Evolutionary conservation across 2,329 filamentous ascomycete species (phyloP).

Genomic region (Exophiala phaeomuriformis): DNA sequence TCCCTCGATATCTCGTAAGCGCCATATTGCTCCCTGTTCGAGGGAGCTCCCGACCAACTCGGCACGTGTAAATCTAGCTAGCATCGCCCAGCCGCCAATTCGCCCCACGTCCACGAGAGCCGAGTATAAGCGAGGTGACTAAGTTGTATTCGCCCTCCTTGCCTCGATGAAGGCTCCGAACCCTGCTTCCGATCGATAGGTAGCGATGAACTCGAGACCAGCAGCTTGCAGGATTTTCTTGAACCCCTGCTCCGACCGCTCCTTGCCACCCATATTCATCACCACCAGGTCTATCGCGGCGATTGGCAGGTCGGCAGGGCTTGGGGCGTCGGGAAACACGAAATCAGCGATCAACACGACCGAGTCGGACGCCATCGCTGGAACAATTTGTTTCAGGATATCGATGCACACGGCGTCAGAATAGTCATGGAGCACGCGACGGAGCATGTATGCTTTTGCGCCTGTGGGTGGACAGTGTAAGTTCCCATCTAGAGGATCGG

Average conservation of each 20-base stretch:
- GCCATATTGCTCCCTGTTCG: too few relatives aligned
- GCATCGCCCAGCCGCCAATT: too few relatives aligned
- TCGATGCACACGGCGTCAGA: constrained; percentile 19
- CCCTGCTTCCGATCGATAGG: constrained; percentile 23
- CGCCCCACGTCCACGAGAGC: too few relatives aligned
- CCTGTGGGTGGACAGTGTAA: not conserved
- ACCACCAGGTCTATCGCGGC: constrained; percentile 28
- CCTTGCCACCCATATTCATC: constrained; percentile 28
- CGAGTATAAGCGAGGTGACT: too few relatives aligned
- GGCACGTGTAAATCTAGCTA: too few relatives aligned
- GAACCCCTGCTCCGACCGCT: constrained; percentile 28
- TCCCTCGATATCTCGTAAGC: too few relatives aligned
- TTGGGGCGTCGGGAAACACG: constrained; percentile 26
- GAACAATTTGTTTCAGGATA: constrained; percentile 26
- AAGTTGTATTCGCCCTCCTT: not conserved
- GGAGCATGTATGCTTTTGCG: constrained; percentile 31
- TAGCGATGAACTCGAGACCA: constrained; percentile 26
- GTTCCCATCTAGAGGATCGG: too few relatives aligned
- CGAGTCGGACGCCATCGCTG: constrained; percentile 24
- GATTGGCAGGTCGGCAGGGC: constrained; percentile 21
- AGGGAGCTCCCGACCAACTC: too few relatives aligned
- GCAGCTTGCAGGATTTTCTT: constrained; percentile 25
- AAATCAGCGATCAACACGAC: constrained; percentile 28
- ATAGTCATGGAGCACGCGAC: constrained; percentile 32
- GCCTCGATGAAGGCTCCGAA: constrained; percentile 27